A percentile compares a stretch with the other conserved stretches of the same genome.
These are phyloP conservation scores for Piloderma croceum DNA, from an alignment of 768 basidiomycete species.

Conservation along the genomic window DNA sequence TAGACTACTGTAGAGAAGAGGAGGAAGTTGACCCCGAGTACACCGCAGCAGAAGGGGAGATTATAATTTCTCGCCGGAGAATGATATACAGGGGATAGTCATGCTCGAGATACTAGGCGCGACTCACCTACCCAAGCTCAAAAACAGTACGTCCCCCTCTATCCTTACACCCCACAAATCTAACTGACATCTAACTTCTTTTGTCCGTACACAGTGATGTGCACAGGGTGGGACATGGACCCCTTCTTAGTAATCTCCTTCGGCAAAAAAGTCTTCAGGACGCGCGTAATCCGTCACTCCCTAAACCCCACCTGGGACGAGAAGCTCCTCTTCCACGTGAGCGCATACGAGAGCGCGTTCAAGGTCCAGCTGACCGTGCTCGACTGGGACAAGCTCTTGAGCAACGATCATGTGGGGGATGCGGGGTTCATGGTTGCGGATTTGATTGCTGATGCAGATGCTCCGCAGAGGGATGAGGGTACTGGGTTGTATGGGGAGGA, in stretches of 20 bases:
- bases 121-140: too few relatives aligned
- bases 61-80: too few relatives aligned
- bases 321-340: constrained; percentile 92
- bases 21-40: too few relatives aligned
- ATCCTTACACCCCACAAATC: too few relatives aligned
- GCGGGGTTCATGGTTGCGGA: constrained; percentile 64
- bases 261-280: constrained; percentile 95
- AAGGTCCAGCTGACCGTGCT: constrained; percentile 77
- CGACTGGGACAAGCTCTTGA: constrained; percentile 93
- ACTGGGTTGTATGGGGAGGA: constrained; percentile 43
- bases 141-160: too few relatives aligned
- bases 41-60: too few relatives aligned
- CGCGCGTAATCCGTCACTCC: constrained; percentile 79
- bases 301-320: constrained; percentile 91
- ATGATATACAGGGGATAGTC: too few relatives aligned
- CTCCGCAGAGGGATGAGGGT: constrained; percentile 57
- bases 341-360: constrained; percentile 76
- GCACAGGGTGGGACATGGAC: constrained; percentile 93
- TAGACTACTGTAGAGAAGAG: too few relatives aligned
- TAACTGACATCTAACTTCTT: too few relatives aligned
- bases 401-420: constrained; percentile 87
- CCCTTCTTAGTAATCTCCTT: constrained; percentile 95
- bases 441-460: constrained; percentile 57
- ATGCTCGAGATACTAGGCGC: too few relatives aligned
- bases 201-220: constrained; percentile 67